phyloP scores from a whole-genome alignment of 768 basidiomycete species.

The Panus rudis region DNA sequence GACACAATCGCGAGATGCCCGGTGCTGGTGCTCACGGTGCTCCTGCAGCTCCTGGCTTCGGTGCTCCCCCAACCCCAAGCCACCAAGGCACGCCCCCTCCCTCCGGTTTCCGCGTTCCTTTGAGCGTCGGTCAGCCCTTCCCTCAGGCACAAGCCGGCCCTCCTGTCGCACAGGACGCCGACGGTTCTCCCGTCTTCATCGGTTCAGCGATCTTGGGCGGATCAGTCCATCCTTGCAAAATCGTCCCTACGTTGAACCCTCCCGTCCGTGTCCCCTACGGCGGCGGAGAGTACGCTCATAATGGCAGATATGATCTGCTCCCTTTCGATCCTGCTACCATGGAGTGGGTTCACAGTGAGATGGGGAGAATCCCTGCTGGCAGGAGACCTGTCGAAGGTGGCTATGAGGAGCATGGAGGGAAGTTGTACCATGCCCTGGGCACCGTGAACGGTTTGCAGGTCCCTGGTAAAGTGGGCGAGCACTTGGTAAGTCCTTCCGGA shows the following conservation, averaged over 20 bases:
- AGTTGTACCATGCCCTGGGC: slow-evolving; percentile 64
- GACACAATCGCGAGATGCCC: neutral
- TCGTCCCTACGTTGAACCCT: slow-evolving; percentile 50
- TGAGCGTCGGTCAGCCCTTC: slow-evolving; percentile 39
- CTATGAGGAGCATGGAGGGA: slow-evolving; percentile 61
- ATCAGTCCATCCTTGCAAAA: slow-evolving; percentile 81
- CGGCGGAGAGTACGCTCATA: slow-evolving; percentile 51
- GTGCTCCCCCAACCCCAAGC: slow-evolving; percentile 7
- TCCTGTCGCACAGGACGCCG: slow-evolving; percentile 50
- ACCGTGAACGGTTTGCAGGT: slow-evolving; percentile 44
- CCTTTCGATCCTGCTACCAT: slow-evolving; percentile 61
- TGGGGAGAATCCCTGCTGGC: slow-evolving; percentile 53
- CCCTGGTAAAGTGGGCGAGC: slow-evolving; percentile 70
- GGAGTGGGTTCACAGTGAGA: slow-evolving; percentile 64
- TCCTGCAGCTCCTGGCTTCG: neutral
- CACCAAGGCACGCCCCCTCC: slow-evolving; percentile 33
- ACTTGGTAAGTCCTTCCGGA: slow-evolving; percentile 42
- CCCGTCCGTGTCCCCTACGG: slow-evolving; percentile 55
- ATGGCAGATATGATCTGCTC: slow-evolving; percentile 67
- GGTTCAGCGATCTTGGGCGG: slow-evolving; percentile 62
- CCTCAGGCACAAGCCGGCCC: slow-evolving; percentile 35
- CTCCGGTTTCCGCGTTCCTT: slow-evolving; percentile 61
- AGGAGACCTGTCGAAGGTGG: slow-evolving; percentile 63
- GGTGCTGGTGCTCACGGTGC: neutral
- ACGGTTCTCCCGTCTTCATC: slow-evolving; percentile 60